These are phyloP conservation scores for Suillus weaverae DNA, from an alignment of 768 basidiomycete genomes.

Conservation along the genomic window DNA sequence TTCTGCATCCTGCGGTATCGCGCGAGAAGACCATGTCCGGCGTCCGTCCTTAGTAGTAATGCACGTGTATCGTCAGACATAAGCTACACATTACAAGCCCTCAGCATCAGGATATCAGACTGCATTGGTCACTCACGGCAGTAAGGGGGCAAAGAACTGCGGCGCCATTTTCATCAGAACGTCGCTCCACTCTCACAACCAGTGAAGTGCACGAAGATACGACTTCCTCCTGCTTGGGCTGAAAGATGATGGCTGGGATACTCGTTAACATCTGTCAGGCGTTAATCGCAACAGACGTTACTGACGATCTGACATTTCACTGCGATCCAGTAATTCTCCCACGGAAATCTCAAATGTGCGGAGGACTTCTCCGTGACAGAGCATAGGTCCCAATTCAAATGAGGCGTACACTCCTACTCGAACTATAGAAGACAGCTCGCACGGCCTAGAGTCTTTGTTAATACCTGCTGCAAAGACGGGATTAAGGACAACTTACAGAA, in stretches of 20 bases:
- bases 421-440: not conserved
- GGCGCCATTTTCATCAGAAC: not conserved
- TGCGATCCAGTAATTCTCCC: not conserved
- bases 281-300: not conserved
- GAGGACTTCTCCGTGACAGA: conserved; percentile 12
- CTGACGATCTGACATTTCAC: not conserved
- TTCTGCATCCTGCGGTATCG: not conserved
- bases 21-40: not conserved
- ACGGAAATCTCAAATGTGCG: conserved; percentile 1
- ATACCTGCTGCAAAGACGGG: not conserved
- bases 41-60: not conserved
- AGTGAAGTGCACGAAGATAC: not conserved
- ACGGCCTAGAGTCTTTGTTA: not conserved
- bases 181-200: not conserved
- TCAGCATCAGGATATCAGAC: not conserved
- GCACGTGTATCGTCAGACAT: not conserved
- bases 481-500: not conserved
- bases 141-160: not conserved
- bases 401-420: conserved; percentile 6
- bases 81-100: not conserved
- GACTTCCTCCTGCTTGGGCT: not conserved
- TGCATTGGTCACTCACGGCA: not conserved
- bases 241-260: not conserved
- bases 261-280: not conserved
- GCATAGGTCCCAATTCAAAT: conserved; percentile 8